Evolutionary conservation across 306 rosid species (phyloP).

Genomic region (Calophaca sinica): DNA sequence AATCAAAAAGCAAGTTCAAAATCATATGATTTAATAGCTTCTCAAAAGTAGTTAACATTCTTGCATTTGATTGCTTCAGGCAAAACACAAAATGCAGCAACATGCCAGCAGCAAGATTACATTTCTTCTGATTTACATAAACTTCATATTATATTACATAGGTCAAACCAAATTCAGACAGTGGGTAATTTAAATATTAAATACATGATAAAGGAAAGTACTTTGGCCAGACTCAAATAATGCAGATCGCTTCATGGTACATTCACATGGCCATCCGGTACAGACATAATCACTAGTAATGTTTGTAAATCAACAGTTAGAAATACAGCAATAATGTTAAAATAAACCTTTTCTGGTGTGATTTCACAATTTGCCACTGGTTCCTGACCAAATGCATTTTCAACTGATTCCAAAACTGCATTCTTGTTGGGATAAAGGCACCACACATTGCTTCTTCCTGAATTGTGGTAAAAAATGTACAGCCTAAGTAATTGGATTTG

Average conservation of each 20-base stretch:
- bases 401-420: conserved; percentile 63
- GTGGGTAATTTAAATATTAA: conserved; percentile 4
- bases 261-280: conserved; percentile 1
- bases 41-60: conserved; percentile 9
- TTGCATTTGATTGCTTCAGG: conserved; percentile 5
- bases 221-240: conserved; percentile 27
- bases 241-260: conserved; percentile 9
- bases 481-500: conserved; percentile 26
- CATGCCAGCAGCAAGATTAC: conserved; percentile 10
- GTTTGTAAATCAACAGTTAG: conserved; percentile 16
- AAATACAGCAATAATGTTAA: conserved; percentile 4
- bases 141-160: background rate
- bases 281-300: conserved; percentile 3
- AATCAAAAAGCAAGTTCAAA: conserved; percentile 30
- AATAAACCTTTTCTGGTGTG: conserved; percentile 54
- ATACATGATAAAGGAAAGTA: conserved; percentile 6
- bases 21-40: conserved; percentile 14
- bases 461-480: conserved; percentile 29
- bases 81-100: conserved; percentile 37
- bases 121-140: conserved; percentile 21
- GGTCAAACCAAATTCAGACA: conserved; percentile 1
- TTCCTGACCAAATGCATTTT: conserved; percentile 69
- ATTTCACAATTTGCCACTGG: conserved; percentile 46
- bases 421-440: conserved; percentile 95
- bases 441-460: conserved; percentile 81